Percentiles rank a stretch among this genome's conserved stretches.
These are phyloP conservation scores for Serendipita sp. DNA, from an alignment of 768 basidiomycete species.

Conservation along the genomic window DNA sequence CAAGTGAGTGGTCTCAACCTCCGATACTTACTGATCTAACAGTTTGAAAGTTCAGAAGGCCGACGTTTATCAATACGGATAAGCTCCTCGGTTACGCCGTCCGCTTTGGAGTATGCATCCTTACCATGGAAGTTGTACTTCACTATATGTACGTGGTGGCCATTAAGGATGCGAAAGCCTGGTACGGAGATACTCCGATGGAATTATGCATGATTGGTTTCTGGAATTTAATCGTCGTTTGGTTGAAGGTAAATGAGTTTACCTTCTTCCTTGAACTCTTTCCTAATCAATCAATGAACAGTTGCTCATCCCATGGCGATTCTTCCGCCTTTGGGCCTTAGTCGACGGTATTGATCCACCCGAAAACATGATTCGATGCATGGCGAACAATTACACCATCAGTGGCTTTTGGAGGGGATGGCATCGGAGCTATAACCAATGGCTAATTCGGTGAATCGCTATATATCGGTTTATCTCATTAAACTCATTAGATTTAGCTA, in stretches of 20 bases:
- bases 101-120: slow-evolving; percentile 53
- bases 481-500: slow-evolving; percentile 37
- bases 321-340: slow-evolving; percentile 90
- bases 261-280: neutral
- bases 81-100: slow-evolving; percentile 38
- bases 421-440: slow-evolving; percentile 94
- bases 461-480: neutral
- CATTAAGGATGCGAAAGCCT: slow-evolving; percentile 78
- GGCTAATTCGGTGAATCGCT: slow-evolving; percentile 61
- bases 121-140: slow-evolving; percentile 81
- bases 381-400: slow-evolving; percentile 92
- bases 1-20: slow-evolving; percentile 42
- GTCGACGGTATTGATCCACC: slow-evolving; percentile 81
- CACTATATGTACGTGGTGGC: slow-evolving; percentile 97
- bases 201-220: slow-evolving; percentile 88
- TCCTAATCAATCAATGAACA: slow-evolving; percentile 22
- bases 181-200: slow-evolving; percentile 61
- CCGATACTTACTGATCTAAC: neutral
- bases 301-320: slow-evolving; percentile 91
- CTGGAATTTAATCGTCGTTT: slow-evolving; percentile 92
- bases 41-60: slow-evolving; percentile 45
- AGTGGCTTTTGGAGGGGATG: slow-evolving; percentile 91
- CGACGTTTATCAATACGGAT: slow-evolving; percentile 29
- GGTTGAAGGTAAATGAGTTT: slow-evolving; percentile 66
- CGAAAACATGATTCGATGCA: slow-evolving; percentile 98